Conservation (phyloP, 2,329 filamentous ascomycete genomes). For the Curvularia spicifera region DNA sequence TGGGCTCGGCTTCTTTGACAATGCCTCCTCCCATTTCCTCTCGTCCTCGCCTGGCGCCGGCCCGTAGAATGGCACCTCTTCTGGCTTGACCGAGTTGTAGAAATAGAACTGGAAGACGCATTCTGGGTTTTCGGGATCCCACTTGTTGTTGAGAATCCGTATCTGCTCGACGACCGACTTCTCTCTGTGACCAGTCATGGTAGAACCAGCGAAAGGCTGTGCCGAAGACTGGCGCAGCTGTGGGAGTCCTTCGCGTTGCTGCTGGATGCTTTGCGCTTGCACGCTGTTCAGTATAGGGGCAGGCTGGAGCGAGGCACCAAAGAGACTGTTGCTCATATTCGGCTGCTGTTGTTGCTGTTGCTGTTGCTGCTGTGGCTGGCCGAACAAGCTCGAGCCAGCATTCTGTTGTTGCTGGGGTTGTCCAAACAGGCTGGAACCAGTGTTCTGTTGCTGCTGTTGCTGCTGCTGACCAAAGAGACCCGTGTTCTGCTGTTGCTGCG, state of each 20-base stretch:
- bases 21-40: conserved; percentile 82
- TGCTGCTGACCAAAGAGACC: conserved; percentile 37
- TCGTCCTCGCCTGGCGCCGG: conserved; percentile 74
- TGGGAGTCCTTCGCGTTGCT: conserved; percentile 46
- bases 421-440: conserved; percentile 49
- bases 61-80: conserved; percentile 76
- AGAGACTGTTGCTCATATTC: conserved; percentile 50
- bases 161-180: conserved; percentile 79
- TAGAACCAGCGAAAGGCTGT: conserved; percentile 36
- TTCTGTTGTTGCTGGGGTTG: conserved; percentile 50
- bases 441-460: conserved; percentile 41
- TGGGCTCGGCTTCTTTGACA: conserved; percentile 77
- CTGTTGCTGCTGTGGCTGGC: conserved; percentile 52
- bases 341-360: conserved; percentile 47
- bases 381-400: conserved; percentile 50
- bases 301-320: conserved; percentile 43
- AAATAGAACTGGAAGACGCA: conserved; percentile 84
- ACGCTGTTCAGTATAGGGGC: conserved; percentile 37
- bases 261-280: conserved; percentile 46
- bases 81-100: conserved; percentile 82
- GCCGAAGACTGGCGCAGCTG: conserved; percentile 43
- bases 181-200: conserved; percentile 56
- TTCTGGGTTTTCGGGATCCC: conserved; percentile 71
- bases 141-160: conserved; percentile 72
- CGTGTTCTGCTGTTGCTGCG: conserved; percentile 13